Evolutionary conservation across 2,329 filamentous ascomycete genomes (phyloP).

Genomic region (Epichloe coenophiala): DNA sequence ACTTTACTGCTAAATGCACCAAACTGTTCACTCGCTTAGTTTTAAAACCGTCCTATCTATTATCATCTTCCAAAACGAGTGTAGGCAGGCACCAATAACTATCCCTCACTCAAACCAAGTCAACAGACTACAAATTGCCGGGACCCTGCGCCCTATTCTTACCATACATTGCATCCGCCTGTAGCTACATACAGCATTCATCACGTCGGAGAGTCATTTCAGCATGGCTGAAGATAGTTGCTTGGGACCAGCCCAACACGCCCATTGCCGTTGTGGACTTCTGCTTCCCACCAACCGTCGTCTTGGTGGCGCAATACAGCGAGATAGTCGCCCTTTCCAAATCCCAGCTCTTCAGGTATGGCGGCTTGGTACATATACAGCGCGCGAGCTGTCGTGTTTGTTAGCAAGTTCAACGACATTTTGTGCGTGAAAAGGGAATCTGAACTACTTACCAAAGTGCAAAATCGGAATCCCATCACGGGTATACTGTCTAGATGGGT

Average conservation of each 20-base stretch:
- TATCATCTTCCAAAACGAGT: not conserved
- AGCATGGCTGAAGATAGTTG: constrained; percentile 50
- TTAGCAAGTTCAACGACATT: not conserved
- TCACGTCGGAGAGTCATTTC: not conserved
- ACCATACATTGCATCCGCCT: not conserved
- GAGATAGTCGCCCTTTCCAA: constrained; percentile 82
- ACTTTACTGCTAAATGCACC: no score
- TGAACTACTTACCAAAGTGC: constrained; percentile 69
- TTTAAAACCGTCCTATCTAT: not conserved
- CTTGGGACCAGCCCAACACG: constrained; percentile 50
- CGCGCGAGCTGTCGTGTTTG: constrained; percentile 56
- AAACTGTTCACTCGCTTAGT: no score
- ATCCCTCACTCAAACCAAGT: not conserved
- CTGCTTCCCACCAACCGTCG: constrained; percentile 99
- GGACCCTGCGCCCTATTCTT: not conserved
- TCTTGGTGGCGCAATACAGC: constrained; percentile 85
- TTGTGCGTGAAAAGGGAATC: constrained; percentile 11
- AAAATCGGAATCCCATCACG: constrained; percentile 76
- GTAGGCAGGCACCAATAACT: not conserved
- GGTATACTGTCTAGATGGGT: constrained; percentile 68
- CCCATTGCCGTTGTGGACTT: constrained; percentile 59
- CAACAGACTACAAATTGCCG: not conserved
- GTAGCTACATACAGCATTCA: constrained; percentile 2
- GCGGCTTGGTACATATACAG: constrained; percentile 90
- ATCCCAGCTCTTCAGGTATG: constrained; percentile 88